phyloP scores from a whole-genome alignment of 148 eudicot species.

The Fagopyrum homotropicum region DNA sequence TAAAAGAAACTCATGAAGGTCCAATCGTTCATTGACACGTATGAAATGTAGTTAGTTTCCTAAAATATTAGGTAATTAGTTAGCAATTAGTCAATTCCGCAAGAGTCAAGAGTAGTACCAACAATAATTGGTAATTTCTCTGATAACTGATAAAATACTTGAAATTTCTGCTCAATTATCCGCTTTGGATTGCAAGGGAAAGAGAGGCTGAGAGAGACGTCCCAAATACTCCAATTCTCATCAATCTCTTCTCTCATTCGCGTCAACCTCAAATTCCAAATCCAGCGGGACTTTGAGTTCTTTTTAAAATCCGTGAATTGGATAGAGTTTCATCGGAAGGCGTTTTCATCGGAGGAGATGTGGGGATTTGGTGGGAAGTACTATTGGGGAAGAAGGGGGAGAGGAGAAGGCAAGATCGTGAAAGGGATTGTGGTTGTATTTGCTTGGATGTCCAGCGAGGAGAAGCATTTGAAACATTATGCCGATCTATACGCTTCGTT shows the following conservation, averaged over 20 bases:
- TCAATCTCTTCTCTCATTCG: background rate
- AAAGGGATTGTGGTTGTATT: constrained; percentile 78
- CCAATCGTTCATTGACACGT: too few species aligned
- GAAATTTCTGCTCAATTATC: background rate
- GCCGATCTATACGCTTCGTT: constrained; percentile 69
- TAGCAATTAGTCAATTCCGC: too few species aligned
- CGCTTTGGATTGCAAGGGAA: background rate
- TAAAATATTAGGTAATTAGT: too few species aligned
- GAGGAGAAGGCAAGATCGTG: constrained; percentile 15
- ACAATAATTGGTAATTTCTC: background rate
- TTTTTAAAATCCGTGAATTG: background rate
- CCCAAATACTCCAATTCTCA: too few species aligned
- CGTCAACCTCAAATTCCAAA: background rate
- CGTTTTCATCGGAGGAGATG: constrained; percentile 30
- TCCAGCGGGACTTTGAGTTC: background rate
- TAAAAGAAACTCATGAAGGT: too few species aligned
- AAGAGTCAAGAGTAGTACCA: too few species aligned
- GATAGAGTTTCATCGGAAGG: background rate
- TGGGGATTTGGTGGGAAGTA: constrained; percentile 89
- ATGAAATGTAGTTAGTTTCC: too few species aligned
- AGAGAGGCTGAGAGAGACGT: too few species aligned
- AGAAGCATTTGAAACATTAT: constrained; percentile 67
- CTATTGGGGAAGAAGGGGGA: constrained; percentile 67
- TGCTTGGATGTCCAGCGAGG: constrained; percentile 94
- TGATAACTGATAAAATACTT: background rate